Evolutionary conservation across 306 rosid species (phyloP).

Genomic region (Rubus idaeus): DNA sequence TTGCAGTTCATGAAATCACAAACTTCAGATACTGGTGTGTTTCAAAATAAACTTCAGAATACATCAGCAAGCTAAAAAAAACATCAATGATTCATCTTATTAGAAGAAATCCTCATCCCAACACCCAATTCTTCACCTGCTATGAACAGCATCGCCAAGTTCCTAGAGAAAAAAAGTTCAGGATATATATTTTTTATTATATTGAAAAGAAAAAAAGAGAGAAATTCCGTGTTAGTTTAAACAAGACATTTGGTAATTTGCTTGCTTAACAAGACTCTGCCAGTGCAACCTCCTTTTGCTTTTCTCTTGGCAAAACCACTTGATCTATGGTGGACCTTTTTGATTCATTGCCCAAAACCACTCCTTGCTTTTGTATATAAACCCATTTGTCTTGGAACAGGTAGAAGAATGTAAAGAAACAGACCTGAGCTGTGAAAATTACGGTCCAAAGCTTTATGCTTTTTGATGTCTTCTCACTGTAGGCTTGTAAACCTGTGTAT

Average conservation of each 20-base stretch:
- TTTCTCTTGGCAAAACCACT: conserved; percentile 33
- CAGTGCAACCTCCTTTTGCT: conserved; percentile 35
- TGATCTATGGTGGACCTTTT: conserved; percentile 24
- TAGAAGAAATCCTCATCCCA: conserved; percentile 10
- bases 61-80: background rate
- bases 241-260: conserved; percentile 11
- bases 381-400: conserved; percentile 91
- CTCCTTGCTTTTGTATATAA: conserved; percentile 63
- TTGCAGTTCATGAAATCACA: background rate
- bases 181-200: too few species aligned
- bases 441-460: conserved; percentile 54
- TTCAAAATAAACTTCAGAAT: background rate
- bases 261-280: conserved; percentile 49
- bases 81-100: background rate
- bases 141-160: conserved; percentile 23
- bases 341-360: conserved; percentile 43
- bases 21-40: conserved; percentile 9
- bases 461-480: conserved; percentile 71
- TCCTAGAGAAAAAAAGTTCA: background rate
- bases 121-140: conserved; percentile 2
- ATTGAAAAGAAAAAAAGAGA: conserved; percentile 10
- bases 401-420: conserved; percentile 58
- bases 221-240: conserved; percentile 4
- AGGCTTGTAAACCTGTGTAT: conserved; percentile 71
- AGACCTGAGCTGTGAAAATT: conserved; percentile 64